phyloP scores from a whole-genome alignment of 495 filamentous ascomycete species.

The Xylaria grammica region DNA sequence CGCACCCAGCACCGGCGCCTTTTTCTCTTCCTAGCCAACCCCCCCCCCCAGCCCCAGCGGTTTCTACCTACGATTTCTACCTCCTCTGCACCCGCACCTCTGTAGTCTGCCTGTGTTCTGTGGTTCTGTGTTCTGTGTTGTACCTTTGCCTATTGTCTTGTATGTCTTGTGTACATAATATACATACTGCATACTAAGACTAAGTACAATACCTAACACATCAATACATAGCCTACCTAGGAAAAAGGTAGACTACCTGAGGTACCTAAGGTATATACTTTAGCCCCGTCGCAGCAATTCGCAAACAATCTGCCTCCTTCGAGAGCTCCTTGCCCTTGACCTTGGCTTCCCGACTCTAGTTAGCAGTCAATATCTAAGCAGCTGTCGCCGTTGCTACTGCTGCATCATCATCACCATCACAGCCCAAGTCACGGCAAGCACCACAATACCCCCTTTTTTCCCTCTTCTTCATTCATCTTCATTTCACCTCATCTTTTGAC shows the following conservation, averaged over 20 bases:
- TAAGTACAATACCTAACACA: too few relatives aligned
- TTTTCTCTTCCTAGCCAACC: not conserved
- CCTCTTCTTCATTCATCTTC: not conserved
- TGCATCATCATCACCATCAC: constrained; percentile 1
- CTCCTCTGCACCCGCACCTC: too few relatives aligned
- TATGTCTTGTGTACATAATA: too few relatives aligned
- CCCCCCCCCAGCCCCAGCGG: not conserved
- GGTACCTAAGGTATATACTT: too few relatives aligned
- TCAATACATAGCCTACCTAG: too few relatives aligned
- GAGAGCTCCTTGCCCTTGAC: constrained; percentile 17
- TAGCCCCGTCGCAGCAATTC: constrained; percentile 24
- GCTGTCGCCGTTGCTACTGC: not conserved
- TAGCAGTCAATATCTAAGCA: not conserved
- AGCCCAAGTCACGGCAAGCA: not conserved
- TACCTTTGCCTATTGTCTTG: too few relatives aligned
- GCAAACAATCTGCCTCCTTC: constrained; percentile 23
- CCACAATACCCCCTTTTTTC: not conserved
- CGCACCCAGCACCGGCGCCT: constrained; percentile 1
- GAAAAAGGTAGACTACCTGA: too few relatives aligned
- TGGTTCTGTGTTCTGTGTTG: too few relatives aligned
- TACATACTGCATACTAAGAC: too few relatives aligned
- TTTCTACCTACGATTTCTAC: constrained; percentile 1
- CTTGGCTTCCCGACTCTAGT: not conserved
- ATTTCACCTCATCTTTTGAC: constrained; percentile 4
- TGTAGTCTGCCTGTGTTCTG: too few relatives aligned